phyloP scores from a whole-genome alignment of 352 stramenopile species.

The Blastocystis sp. region DNA sequence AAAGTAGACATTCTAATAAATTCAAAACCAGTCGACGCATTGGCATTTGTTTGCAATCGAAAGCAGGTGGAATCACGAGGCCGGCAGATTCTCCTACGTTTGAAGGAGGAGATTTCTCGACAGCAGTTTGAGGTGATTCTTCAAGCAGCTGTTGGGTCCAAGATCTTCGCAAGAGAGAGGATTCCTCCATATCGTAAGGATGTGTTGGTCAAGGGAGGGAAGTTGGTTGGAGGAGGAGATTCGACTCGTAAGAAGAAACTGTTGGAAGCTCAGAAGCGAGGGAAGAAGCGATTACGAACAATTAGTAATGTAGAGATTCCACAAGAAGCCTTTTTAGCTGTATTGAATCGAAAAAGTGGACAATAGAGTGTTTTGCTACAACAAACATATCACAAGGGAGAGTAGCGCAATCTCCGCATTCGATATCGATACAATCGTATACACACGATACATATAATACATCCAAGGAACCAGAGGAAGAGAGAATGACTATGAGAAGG shows the following conservation, averaged over 20 bases:
- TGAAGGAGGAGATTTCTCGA: conserved; percentile 79
- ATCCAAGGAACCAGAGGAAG: not conserved
- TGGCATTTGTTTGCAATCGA: conserved; percentile 90
- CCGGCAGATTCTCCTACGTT: conserved; percentile 81
- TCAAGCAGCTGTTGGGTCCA: conserved; percentile 86
- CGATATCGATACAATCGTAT: not conserved
- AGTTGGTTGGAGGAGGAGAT: conserved; percentile 85
- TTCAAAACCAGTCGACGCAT: conserved; percentile 76
- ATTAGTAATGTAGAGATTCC: conserved; percentile 88
- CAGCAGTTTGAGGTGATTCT: conserved; percentile 98
- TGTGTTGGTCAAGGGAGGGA: conserved; percentile 82
- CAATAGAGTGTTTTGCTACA: not conserved
- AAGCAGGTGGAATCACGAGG: conserved; percentile 75
- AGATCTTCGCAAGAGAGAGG: conserved; percentile 90
- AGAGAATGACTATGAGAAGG: not conserved
- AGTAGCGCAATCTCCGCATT: not conserved
- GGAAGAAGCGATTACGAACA: conserved; percentile 92
- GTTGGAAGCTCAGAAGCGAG: conserved; percentile 96
- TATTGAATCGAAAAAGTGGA: conserved; percentile 70
- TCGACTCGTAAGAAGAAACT: conserved; percentile 95
- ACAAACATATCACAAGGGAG: not conserved
- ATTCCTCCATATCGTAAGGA: conserved; percentile 92
- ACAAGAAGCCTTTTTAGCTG: conserved; percentile 93
- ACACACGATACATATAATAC: not conserved
- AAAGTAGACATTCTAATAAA: conserved; percentile 69